phyloP scores from a whole-genome alignment of 352 stramenopile genomes.

The Phytopythium helicoides region DNA sequence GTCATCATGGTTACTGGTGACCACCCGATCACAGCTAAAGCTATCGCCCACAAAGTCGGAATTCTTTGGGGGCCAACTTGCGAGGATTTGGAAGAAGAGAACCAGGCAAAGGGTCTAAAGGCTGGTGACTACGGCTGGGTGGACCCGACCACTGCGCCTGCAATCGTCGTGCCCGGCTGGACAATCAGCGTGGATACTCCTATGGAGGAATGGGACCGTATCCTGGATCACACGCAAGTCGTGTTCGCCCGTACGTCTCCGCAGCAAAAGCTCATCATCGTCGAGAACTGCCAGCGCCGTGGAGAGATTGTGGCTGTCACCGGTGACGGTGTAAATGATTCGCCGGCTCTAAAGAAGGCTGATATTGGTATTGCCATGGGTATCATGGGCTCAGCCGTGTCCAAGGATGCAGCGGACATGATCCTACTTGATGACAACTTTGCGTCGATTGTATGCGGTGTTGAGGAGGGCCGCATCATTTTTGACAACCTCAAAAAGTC shows the following conservation, averaged over 20 bases:
- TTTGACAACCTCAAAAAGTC: slow-evolving; percentile 97
- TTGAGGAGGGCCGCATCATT: slow-evolving; percentile 95
- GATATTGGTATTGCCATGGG: slow-evolving; percentile 99
- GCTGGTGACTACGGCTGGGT: slow-evolving; percentile 71
- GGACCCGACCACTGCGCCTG: slow-evolving; percentile 61
- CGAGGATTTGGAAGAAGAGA: slow-evolving; percentile 84
- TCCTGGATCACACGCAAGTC: slow-evolving; percentile 84
- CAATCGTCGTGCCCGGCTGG: slow-evolving; percentile 85
- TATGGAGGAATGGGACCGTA: slow-evolving; percentile 83
- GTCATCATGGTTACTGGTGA: slow-evolving; percentile 96
- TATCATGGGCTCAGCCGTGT: slow-evolving; percentile 96
- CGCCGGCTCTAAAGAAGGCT: slow-evolving; percentile 94
- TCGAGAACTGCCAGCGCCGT: slow-evolving; percentile 85
- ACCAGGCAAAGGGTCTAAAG: slow-evolving; percentile 48
- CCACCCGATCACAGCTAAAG: slow-evolving; percentile 91
- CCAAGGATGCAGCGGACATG: slow-evolving; percentile 95
- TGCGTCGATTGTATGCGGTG: slow-evolving; percentile 93
- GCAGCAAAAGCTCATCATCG: slow-evolving; percentile 95
- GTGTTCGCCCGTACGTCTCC: slow-evolving; percentile 96
- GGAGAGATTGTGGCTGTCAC: slow-evolving; percentile 94
- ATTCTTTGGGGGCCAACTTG: slow-evolving; percentile 90
- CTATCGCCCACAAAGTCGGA: slow-evolving; percentile 92
- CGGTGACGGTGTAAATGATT: slow-evolving; percentile 98
- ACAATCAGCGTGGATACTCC: slow-evolving; percentile 78
- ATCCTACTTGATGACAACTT: slow-evolving; percentile 98